A percentile compares a stretch with the other conserved stretches of the same genome.
phyloP scores from a whole-genome alignment of 148 eudicot species.

The Chenopodium quinoa region DNA sequence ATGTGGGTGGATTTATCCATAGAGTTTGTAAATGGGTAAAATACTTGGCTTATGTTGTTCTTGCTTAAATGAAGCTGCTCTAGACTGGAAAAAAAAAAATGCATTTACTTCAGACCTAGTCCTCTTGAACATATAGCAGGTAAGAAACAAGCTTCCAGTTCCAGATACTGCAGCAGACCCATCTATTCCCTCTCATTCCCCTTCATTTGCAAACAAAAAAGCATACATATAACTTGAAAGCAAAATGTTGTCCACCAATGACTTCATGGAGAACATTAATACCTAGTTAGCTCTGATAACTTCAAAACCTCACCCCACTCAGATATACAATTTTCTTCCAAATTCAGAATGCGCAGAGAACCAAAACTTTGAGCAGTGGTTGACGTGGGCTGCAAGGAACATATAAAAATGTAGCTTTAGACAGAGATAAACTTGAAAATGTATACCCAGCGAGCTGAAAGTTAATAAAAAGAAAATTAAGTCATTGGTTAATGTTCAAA shows the following conservation, averaged over 20 bases:
- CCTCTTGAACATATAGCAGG: conserved; percentile 7
- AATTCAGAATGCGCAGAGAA: conserved; percentile 62
- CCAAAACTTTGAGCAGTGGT: conserved; percentile 64
- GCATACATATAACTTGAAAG: background rate
- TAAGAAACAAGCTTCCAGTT: background rate
- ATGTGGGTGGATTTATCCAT: conserved; percentile 24
- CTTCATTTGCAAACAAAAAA: background rate
- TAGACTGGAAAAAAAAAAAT: conserved; percentile 46
- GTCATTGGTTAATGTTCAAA: background rate
- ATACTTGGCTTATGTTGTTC: conserved; percentile 50
- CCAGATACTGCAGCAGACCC: background rate
- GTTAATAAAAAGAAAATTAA: background rate
- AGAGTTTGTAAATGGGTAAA: conserved; percentile 50
- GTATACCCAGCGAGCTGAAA: background rate
- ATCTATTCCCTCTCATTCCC: background rate
- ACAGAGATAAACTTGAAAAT: background rate
- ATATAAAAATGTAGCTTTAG: background rate
- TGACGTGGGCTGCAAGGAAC: conserved; percentile 51
- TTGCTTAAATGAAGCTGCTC: conserved; percentile 85
- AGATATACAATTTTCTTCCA: conserved; percentile 77
- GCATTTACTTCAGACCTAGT: conserved; percentile 12
- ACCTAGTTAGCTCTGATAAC: conserved; percentile 70
- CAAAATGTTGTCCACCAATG: background rate
- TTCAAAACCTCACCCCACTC: conserved; percentile 84
- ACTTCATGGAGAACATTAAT: conserved; percentile 9